Conservation (phyloP, 176 grass and related monocot genomes). For the Zea mays region Zm-B73-REFERENCE-NAM-5.0 NC_050096.1:249476501-249477000, state of each 20-base stretch:
- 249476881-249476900: slow-evolving; percentile 22
- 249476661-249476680: slow-evolving; percentile 89
- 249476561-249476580: too few relatives aligned
- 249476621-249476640: not conserved
- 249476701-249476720: slow-evolving; percentile 92
- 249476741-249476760: slow-evolving; percentile 76
- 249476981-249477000: not conserved
- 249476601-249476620: too few relatives aligned
- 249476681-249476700: slow-evolving; percentile 71
- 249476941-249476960: not conserved
- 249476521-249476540: too few relatives aligned
- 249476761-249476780: slow-evolving; percentile 94
- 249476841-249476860: not conserved
- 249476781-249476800: slow-evolving; percentile 90
- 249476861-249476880: not conserved
- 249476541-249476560: too few relatives aligned
- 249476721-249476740: slow-evolving; percentile 70
- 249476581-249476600: too few relatives aligned
- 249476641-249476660: slow-evolving; percentile 90
- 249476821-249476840: not conserved
- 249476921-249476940: not conserved
- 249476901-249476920: not conserved
- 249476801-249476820: slow-evolving; percentile 7
- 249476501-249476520: too few relatives aligned
- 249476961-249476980: not conserved